A percentile compares a stretch with the other conserved stretches of the same genome.
Conservation (phyloP, 257 asterid species). For the Pogostemon cablin region DNA sequence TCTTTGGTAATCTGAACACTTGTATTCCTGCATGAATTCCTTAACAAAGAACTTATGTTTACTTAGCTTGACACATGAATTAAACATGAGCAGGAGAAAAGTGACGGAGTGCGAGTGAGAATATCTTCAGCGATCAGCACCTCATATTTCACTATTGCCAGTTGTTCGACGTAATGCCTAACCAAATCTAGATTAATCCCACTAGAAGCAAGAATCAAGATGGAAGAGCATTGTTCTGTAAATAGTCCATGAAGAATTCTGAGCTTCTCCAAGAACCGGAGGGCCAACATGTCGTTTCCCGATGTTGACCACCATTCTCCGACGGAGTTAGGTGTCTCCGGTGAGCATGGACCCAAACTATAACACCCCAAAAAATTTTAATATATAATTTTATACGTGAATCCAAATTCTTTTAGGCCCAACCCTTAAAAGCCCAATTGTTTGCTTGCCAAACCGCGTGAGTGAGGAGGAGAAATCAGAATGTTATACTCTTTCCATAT, state of each 20-base stretch:
- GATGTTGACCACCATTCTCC: constrained; percentile 50
- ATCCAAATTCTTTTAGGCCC: no score
- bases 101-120: no score
- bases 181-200: not conserved
- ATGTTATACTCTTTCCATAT: no score
- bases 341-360: constrained; percentile 59
- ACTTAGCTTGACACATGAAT: constrained; percentile 19
- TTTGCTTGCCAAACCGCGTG: no score
- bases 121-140: no score
- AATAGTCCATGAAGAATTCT: constrained; percentile 74
- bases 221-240: constrained; percentile 70
- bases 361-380: no score
- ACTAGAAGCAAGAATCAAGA: constrained; percentile 11
- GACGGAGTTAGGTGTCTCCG: constrained; percentile 43
- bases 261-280: constrained; percentile 75
- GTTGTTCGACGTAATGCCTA: constrained; percentile 29
- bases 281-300: constrained; percentile 48
- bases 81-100: constrained; percentile 50
- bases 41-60: not conserved
- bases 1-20: constrained; percentile 44
- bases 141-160: not conserved
- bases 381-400: no score
- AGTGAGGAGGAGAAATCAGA: no score
- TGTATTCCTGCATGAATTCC: not conserved
- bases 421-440: no score